Evolutionary conservation across 116 monocot genomes (phyloP), one percentile per base, ranked within the genome.

Genomic region (Dioscorea cayenensis): DNA sequence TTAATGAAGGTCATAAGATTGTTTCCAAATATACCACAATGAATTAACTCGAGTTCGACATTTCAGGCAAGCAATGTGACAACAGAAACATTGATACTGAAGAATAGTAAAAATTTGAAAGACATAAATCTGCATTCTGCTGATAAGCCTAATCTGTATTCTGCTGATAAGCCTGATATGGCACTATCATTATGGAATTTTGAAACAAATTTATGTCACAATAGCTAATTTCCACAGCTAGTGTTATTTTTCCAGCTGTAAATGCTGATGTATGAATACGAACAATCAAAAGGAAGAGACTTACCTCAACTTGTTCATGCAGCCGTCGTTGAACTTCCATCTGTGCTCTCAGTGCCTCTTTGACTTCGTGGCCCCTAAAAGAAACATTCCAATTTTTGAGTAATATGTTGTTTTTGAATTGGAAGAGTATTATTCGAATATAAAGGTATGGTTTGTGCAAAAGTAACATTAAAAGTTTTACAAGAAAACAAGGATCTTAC

Each of bases 321-420:
- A 95, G 75, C 77, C 84, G 87, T 77, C 92, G 67, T 66, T 95
- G 95, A 63, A 95, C 85, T 85, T 95, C 95, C 95, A 95, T 95
- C 58, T 95, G 92, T 49, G 85, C 92, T 75, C 95, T 83, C 19
- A 95, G 37, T 71, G 95, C 95, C 72, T 95, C 95, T 75, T 95
- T 90, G 58, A 95, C 92, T 85, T 95, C 95, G 66, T 85, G 89
- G 43, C 85, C 81, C 72, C 95, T 95, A 58, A 35, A 87, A 66
- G 36, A 69, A 72, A 11, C 25, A 75, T 17, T 8, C 8, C 62
- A 23, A 22, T 11, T n/a, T 20, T 66, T 66, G 7, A 14, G 11
- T 48, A 49, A 48, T 49, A 19, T 10, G 14, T n/a, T 68, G 17
- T 49, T 49, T 22, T 18, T 23, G 49, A 7, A 25, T 68, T 49